Base-by-base conservation (phyloP, 2,329 filamentous ascomycete genomes). In the Tolypocladium cylindrosporum region DNA sequence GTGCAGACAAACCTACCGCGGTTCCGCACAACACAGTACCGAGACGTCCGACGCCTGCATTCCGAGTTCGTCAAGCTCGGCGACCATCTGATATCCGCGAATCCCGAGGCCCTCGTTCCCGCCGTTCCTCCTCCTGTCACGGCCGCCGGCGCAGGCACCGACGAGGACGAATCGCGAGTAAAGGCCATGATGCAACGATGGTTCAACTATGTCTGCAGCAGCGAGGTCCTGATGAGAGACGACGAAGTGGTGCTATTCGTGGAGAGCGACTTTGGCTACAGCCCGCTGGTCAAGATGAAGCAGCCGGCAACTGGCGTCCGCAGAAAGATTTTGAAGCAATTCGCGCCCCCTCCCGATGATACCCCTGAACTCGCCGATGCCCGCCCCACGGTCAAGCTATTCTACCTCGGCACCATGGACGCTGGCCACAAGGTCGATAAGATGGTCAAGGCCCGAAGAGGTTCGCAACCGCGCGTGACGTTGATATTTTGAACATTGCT, bases 261-360 rank as follows among this genome's bases (percentile, higher is more conserved):
- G n/a, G 94, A 99, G 75, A 96, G 91, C 69, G 94, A 99, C 72
- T 97, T 97, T 72, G 94, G 94, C 45, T 99, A 99, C 74, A 97
- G 91, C 68, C 94, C 94, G 1, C 89, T 97, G 68, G 87, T 97
- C 53, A 88, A 93, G 72, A 91, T 91, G 81, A 96, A 95, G 78
- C 94, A 99, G 73, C 94, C 94, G 27, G 94, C 94, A 10, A 99
- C 94, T 1, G 94, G 94, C 50, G 91, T 99, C 65, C 86, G 94
- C 62, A 84, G 94, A 69, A 97, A 97, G 77, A 88, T 97, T 61
- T 79, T 99, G 71, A 99, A 99, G 79, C 94, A 99, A 72, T 99
- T 99, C 74, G 93, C 94, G 42, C 94, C 94, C 39, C 94, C 94
- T 1, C 92, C 94, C 14, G 94, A 99, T 73, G 94, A 99, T 72